Base-by-base conservation (phyloP, 805 yeast genomes). In the Starmerella ratchasimensis region DNA sequence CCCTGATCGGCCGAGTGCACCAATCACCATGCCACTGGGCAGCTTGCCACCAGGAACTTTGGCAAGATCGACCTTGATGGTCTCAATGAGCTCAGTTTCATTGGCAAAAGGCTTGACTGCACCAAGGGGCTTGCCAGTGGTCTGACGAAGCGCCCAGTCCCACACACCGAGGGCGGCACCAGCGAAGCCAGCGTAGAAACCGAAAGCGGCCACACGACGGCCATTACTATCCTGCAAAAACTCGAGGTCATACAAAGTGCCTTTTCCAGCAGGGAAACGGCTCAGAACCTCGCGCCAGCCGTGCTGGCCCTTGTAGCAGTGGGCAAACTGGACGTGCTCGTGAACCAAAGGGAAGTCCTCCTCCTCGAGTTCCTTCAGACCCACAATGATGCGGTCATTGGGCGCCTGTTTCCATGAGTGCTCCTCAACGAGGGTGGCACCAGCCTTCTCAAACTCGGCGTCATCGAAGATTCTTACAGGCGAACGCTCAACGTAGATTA, bases 121-220 rank as follows among this genome's bases (percentile, higher is more conserved):
- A 28, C 81, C 80, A 50, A 90, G 67, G 47, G 82, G 74, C 57
- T 75, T 72, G 40, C 45, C 48, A n/a, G 45, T 37, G 27, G 74
- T 61, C 60, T 81, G 88, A 61, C 88, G 88, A 64, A 80, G 78
- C 35, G 93, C 80, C 95, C 97, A 90, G 61, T 84, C 94, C 59
- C 73, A 73, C 36, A 88, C 68, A 53, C 98, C 98, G 39, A 90
- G 63, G 24, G 98, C 99, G 25, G 99, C 98, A 54, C 99, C 99
- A 5, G 97, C 98, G 59, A 90, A 90, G n/a, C 99, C 99, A 31
- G 99, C 98, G 60, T 88, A 88, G 68, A 73, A 90, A n/a, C 99
- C 99, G 58, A 90, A 90, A 7, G 98, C 98, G 31, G 99, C 99
- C 21, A 90, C 99, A 64, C 99, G 80, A 68, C 98, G 80, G 25